Evolutionary conservation across 1,139 yeast genomes (phyloP), one percentile per base, ranked within the genome.

Genomic region (Eremothecium cymbalariae): DNA sequence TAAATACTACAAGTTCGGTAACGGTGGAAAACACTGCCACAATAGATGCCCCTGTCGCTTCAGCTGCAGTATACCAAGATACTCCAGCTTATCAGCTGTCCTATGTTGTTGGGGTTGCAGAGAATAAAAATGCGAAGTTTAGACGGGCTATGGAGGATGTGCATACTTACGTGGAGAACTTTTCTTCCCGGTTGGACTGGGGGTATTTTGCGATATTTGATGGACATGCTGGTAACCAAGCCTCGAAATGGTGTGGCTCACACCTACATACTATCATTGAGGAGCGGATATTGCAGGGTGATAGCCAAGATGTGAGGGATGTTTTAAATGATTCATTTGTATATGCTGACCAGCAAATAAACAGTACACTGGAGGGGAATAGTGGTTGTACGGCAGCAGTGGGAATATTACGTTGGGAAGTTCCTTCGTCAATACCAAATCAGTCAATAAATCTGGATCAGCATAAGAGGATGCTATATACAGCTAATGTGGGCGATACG

Each of bases 301-400:
- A 61, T 32, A 48, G 55, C n/a, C 54, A 47, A 27, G 79, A 75
- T 48, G 65, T 81, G 46, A 62, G 80, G 45, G 75, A 72, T 33
- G 65, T 72, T 31, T 58, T 81, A 38, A 70, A 70, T 51, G 70
- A 67, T 27, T 63, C 80, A 4, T 93, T 90, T 58, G 62, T 72
- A 18, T 72, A 74, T 39, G 93, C 94, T 4, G 98, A 88, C 57
- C 65, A 68, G 26, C 64, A 74, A 47, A 77, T 90, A 37, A 72
- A 69, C 31, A 65, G 72, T 37, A 55, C 59, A 31, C 48, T 67
- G 19, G 74, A 75, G 42, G 90, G 80, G 12, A 74, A 73, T 37
- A 74, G 93, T 39, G 98, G 98, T 0, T 78, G 94, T 47, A 93
- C 99, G 0, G 98, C 96, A 0, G 96, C 94, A 0, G 96, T 88